Conservation (phyloP, 164 flowering plant species). For the Nelumbo lutea region DNA sequence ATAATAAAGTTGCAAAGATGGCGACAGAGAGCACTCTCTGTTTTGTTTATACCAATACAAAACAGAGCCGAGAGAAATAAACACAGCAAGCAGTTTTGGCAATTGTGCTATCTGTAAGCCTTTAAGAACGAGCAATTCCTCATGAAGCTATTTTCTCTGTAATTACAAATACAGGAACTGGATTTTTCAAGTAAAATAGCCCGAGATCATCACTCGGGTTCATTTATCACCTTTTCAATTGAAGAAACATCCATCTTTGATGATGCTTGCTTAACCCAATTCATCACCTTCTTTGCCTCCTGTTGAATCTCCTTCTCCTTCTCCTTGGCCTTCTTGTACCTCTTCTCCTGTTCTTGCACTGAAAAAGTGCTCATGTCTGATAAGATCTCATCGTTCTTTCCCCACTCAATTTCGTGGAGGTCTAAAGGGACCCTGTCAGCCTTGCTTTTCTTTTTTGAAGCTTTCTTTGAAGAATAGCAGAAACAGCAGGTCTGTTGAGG, state of each 20-base stretch:
- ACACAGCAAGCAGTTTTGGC: no score
- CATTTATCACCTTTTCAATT: constrained; percentile 34
- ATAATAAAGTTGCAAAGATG: no score
- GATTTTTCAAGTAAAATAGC: no score
- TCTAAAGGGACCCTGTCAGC: constrained; percentile 13
- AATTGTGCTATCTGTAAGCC: no score
- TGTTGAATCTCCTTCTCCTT: constrained; percentile 46
- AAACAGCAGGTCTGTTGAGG: constrained; percentile 44
- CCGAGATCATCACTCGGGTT: background rate
- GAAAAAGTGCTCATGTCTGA: constrained; percentile 46
- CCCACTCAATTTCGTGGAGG: constrained; percentile 28
- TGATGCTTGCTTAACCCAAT: constrained; percentile 66
- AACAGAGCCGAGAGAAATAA: no score
- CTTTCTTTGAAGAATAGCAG: constrained; percentile 49
- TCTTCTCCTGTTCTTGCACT: constrained; percentile 36
- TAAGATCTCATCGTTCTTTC: constrained; percentile 33
- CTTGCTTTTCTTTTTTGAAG: constrained; percentile 21
- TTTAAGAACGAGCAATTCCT: no score
- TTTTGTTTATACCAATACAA: no score
- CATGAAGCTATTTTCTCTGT: no score
- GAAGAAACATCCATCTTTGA: constrained; percentile 40
- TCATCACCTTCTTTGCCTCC: constrained; percentile 62
- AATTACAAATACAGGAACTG: no score
- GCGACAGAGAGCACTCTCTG: no score
- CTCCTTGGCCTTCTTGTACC: constrained; percentile 47